Percentiles rank a stretch among this genome's conserved stretches.
These are phyloP conservation scores for Spinacia oleracea DNA, from an alignment of 179 eudicot species.

Conservation along the genomic window DNA sequence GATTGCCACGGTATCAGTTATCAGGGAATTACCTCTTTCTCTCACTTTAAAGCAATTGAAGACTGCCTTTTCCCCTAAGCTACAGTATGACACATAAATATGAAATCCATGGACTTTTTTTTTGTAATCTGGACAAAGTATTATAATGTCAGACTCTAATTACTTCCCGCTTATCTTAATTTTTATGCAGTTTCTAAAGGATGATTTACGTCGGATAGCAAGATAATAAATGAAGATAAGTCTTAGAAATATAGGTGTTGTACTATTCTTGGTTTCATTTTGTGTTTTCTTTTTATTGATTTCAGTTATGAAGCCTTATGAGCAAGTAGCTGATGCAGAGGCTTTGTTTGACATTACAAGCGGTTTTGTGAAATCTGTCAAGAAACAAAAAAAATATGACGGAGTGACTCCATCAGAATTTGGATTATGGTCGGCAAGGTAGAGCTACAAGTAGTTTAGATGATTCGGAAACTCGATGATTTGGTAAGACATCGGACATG, in stretches of 20 bases:
- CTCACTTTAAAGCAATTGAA: background rate
- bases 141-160: background rate
- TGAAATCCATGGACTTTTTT: background rate
- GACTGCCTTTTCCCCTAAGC: too few relatives aligned
- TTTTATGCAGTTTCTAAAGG: background rate
- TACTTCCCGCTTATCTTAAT: background rate
- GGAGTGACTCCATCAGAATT: constrained; percentile 85
- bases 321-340: constrained; percentile 98
- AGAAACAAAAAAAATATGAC: constrained; percentile 64
- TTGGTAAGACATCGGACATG: constrained; percentile 77
- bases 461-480: constrained; percentile 40
- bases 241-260: background rate
- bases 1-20: background rate
- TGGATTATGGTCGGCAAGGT: constrained; percentile 53
- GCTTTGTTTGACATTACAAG: constrained; percentile 76
- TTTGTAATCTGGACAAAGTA: background rate
- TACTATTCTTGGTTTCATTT: background rate
- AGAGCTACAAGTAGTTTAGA: constrained; percentile 46
- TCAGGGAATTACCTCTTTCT: background rate
- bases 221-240: background rate
- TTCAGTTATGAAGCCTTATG: constrained; percentile 84
- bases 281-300: background rate
- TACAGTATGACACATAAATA: background rate
- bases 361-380: constrained; percentile 64
- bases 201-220: background rate